Percentiles rank a stretch among this genome's conserved stretches.
Evolutionary conservation across 1,284 basidiomycete species (phyloP).

Genomic region (Hypsizygus ulmarius): DNA sequence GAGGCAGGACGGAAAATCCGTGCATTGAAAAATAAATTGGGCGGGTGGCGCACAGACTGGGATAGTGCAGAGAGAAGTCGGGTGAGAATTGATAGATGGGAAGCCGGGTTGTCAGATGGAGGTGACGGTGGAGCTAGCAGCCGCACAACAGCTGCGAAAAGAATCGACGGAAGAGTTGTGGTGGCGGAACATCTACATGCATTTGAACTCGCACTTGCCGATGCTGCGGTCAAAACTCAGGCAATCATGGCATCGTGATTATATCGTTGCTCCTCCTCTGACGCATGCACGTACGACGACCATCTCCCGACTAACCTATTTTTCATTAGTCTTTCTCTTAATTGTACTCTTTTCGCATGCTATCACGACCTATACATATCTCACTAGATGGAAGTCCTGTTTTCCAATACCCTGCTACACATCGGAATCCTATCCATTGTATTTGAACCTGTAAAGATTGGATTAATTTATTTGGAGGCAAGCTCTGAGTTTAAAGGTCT

Average conservation of each 20-base stretch:
- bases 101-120: constrained; percentile 53
- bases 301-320: constrained; percentile 21
- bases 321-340: constrained; percentile 21
- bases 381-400: constrained; percentile 17
- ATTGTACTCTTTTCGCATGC: constrained; percentile 17
- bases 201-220: constrained; percentile 65
- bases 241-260: constrained; percentile 67
- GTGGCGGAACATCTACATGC: constrained; percentile 74
- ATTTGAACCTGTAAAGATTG: constrained; percentile 49
- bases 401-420: constrained; percentile 13
- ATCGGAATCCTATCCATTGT: constrained; percentile 41
- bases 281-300: constrained; percentile 5
- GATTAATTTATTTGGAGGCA: constrained; percentile 3
- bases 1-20: constrained; percentile 81
- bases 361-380: constrained; percentile 14
- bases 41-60: constrained; percentile 73
- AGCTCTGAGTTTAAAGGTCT: constrained; percentile 1
- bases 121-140: constrained; percentile 29
- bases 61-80: constrained; percentile 79
- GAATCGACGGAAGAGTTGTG: constrained; percentile 61
- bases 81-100: constrained; percentile 72
- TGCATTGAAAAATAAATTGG: constrained; percentile 76
- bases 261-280: constrained; percentile 7
- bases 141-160: constrained; percentile 31
- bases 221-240: constrained; percentile 70